A percentile compares a stretch with the other conserved stretches of the same genome.
Conservation (phyloP, 208 protist genomes). For the Acanthamoeba healyi region DNA sequence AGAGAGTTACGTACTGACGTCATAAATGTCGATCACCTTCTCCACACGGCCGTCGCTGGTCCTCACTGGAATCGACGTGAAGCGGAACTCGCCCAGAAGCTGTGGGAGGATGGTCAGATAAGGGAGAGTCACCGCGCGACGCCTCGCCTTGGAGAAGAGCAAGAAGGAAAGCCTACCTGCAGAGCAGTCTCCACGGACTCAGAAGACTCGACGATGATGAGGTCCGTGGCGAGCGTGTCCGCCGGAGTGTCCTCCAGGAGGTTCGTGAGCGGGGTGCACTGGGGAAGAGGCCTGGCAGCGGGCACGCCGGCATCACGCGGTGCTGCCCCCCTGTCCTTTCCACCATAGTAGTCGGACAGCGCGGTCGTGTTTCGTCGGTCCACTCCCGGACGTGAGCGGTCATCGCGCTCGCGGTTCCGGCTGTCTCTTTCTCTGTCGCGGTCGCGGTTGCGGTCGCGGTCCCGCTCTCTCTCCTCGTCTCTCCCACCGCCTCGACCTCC, state of each 20-base stretch:
- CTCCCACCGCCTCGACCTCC: background rate
- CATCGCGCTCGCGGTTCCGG: too few relatives aligned
- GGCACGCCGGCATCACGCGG: background rate
- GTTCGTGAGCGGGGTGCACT: constrained; percentile 30
- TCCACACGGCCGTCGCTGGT: constrained; percentile 5
- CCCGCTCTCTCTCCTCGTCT: background rate
- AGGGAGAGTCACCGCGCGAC: background rate
- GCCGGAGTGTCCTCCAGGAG: background rate
- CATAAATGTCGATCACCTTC: constrained; percentile 41
- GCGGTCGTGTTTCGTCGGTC: background rate
- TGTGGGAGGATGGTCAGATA: too few relatives aligned
- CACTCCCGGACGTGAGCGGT: background rate
- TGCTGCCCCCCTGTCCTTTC: background rate
- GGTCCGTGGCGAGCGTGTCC: background rate
- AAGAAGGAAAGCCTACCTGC: too few relatives aligned
- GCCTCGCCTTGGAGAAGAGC: too few relatives aligned
- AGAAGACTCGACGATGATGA: constrained; percentile 8
- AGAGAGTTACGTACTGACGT: constrained; percentile 46
- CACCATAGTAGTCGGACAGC: background rate
- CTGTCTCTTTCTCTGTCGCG: background rate
- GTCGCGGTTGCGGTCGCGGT: background rate
- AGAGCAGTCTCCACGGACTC: constrained; percentile 16
- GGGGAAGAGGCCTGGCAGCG: background rate
- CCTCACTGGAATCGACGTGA: background rate
- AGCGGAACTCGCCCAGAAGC: constrained; percentile 10